These are phyloP conservation scores for Capsicum pubescens DNA, from an alignment of 257 asterid species.

Conservation along the genomic window DNA sequence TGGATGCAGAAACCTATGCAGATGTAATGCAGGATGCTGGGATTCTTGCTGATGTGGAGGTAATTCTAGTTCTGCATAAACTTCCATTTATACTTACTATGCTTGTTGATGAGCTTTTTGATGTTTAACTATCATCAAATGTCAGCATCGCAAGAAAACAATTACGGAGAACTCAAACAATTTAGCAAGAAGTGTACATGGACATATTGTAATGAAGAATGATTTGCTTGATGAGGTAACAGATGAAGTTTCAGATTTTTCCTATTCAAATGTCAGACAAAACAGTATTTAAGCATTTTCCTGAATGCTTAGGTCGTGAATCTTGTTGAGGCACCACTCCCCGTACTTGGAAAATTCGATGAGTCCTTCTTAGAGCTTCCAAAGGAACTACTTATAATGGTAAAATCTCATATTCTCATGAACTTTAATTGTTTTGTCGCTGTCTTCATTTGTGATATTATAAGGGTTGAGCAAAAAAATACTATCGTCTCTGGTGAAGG, in stretches of 20 bases:
- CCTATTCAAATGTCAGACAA: conserved; percentile 27
- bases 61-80: conserved; percentile 35
- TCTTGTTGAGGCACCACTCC: conserved; percentile 95
- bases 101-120: background rate
- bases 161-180: conserved; percentile 66
- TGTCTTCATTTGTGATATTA: conserved; percentile 6
- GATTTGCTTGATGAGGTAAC: conserved; percentile 84
- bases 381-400: conserved; percentile 88
- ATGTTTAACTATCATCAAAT: conserved; percentile 22
- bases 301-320: conserved; percentile 68
- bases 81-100: background rate
- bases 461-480: background rate
- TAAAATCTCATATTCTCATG: conserved; percentile 29
- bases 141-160: conserved; percentile 78
- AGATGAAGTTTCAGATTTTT: conserved; percentile 20
- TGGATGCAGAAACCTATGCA: conserved; percentile 73
- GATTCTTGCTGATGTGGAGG: conserved; percentile 73
- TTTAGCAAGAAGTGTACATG: conserved; percentile 68
- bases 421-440: background rate
- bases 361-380: conserved; percentile 92
- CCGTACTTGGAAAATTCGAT: conserved; percentile 78
- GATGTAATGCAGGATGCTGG: conserved; percentile 73
- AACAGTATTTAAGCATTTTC: conserved; percentile 35
- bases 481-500: conserved; percentile 2
- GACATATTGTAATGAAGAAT: conserved; percentile 62